A percentile compares a stretch with the other conserved stretches of the same genome.
Evolutionary conservation across 2,329 filamentous ascomycete species (phyloP).

Genomic region (Fusarium tuaranense): DNA sequence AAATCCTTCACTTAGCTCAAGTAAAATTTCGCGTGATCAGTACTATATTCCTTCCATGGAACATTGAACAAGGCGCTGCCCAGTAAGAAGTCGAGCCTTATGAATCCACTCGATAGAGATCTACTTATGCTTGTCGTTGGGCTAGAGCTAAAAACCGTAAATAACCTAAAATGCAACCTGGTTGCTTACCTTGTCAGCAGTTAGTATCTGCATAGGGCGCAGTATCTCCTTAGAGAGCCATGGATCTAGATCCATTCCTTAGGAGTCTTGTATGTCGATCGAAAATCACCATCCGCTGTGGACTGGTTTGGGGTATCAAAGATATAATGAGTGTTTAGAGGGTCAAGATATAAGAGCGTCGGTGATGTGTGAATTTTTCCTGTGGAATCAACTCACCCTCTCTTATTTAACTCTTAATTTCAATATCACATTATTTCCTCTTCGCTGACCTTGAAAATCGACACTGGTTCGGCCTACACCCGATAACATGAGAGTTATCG

Average conservation of each 20-base stretch:
- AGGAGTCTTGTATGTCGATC: background rate
- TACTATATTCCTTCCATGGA: background rate
- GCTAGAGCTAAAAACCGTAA: background rate
- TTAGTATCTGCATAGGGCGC: background rate
- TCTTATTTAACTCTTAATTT: background rate
- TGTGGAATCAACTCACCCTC: background rate
- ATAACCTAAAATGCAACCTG: constrained; percentile 47
- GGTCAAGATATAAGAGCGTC: background rate
- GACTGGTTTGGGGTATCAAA: background rate
- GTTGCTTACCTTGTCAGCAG: constrained; percentile 36
- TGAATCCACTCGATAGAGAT: background rate
- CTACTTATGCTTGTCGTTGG: background rate
- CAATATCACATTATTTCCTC: background rate
- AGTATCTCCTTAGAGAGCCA: background rate
- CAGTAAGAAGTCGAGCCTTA: background rate
- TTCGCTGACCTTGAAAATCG: background rate
- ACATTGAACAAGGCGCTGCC: background rate
- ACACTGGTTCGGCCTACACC: background rate
- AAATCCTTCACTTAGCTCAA: background rate
- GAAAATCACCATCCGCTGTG: background rate
- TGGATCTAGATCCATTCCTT: background rate
- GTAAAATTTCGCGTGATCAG: background rate
- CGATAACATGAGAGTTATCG: background rate
- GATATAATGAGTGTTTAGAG: background rate
- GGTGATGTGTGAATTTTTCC: background rate